Evolutionary conservation across 2,329 filamentous ascomycete genomes (phyloP), one percentile per base, ranked within the genome.

Genomic region (Fusarium sp.): DNA sequence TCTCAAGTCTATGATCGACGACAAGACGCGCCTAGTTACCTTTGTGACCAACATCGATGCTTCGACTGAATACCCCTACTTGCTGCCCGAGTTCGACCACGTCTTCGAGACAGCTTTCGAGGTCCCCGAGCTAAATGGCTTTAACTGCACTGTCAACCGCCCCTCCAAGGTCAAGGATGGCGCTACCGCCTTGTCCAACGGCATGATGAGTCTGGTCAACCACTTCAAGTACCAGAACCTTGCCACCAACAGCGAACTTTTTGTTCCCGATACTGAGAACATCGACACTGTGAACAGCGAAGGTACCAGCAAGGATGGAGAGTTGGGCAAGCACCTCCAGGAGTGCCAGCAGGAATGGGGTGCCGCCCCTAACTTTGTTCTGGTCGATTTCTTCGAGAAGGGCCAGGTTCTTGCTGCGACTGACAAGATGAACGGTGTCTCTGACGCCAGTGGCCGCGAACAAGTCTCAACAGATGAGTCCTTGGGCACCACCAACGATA

Each of bases 311-410:
- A 75, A 78, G 4, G 78, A 77, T 0, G 92, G 92, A 10, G 81
- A 83, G 54, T 75, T 89, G 43, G 88, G 88, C 45, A 77, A 78
- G 49, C 86, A 89, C 27, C 87, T 87, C 34, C 77, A 81, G 45
- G 78, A 77, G 60, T 94, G 89, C 77, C 80, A 81, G 55, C 75
- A 72, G 4, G 80, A 88, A 65, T 95, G 90, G 83, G 85, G 86
- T n/a, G 79, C 81, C 28, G 82, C 85, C 51, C 92, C 93, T n/a
- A 89, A 85, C 5, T 94, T 93, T 73, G 85, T 93, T 21, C 84
- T 96, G 12, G 92, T 95, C 2, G 93, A 97, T 79, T 95, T 93
- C 78, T 94, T 90, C 78, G 90, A 93, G 77, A 84, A 89, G 63
- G 92, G 90, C 0, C 88, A 90, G 0, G 87, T 91, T 32, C 88